Base-by-base conservation (phyloP, 2,329 filamentous ascomycete genomes). In the Colletotrichum melonis region DNA sequence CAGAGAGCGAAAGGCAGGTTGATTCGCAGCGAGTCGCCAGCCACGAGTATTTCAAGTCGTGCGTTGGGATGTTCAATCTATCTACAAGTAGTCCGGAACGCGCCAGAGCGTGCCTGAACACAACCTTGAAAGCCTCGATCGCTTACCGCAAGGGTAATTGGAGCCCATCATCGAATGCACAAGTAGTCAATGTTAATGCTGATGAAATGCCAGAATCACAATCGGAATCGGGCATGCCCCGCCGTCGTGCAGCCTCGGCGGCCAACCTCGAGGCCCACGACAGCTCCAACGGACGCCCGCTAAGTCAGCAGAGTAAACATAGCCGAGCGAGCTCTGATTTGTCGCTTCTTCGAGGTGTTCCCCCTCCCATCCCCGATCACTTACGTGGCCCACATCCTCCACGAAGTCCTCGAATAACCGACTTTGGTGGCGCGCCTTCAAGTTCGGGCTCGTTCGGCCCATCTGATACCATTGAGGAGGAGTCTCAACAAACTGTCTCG, bases 21-120 rank as follows among this genome's bases (percentile, higher is more conserved):
- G 91, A 96, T 78, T 89, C 92, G 16, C 87, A 91, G 32, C 88
- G 85, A 68, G 88, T 97, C 56, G 85, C 88, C 59, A 83, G 82
- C 70, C 92, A 94, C 78, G 84, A 89, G 62, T 86, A 89, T 76
- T 94, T 93, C 77, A 89, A 92, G 73, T 88, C 92, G 19, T 93
- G 91, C 77, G 88, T 96, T 74, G 90, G 91, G 74, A 91, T 92
- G 67, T 93, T 95, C 80, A 92, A 93, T 80, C 92, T 93, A 32
- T 94, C 94, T 6, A 85, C 89, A 56, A 90, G 91, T 70, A 90
- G 89, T 42, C 90, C 93, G 5, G 93, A 95, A 77, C 92, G 90
- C 75, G 92, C 94, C 76, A 92, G 93, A 79, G 89, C 91, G 78
- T 95, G 94, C 80, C 88, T 98, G 56, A 92, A 92, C 63, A 88